These are phyloP conservation scores for Alternaria arborescens DNA, from an alignment of 2,329 filamentous ascomycete genomes.

Conservation along the genomic window DNA sequence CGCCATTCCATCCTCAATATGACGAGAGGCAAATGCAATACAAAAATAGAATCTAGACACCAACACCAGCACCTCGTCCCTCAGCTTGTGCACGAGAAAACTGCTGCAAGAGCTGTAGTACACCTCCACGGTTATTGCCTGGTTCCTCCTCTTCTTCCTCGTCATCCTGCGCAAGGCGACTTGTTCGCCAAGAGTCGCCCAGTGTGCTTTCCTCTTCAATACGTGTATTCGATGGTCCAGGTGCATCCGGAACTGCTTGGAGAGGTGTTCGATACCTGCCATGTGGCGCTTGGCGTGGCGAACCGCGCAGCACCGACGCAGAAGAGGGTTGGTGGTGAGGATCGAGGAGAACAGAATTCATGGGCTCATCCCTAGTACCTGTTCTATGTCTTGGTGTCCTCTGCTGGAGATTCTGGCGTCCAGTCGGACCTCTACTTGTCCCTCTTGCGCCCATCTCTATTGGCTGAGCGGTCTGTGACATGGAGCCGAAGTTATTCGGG, in stretches of 20 bases:
- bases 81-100: conserved; percentile 70
- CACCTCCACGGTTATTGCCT: conserved; percentile 61
- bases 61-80: conserved; percentile 52
- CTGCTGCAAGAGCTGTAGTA: conserved; percentile 72
- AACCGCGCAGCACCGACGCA: conserved; percentile 55
- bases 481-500: conserved; percentile 66
- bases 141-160: conserved; percentile 58
- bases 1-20: conserved; percentile 1
- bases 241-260: conserved; percentile 30
- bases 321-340: conserved; percentile 75
- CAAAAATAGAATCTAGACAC: conserved; percentile 29
- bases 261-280: conserved; percentile 52
- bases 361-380: conserved; percentile 61
- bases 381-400: conserved; percentile 35
- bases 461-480: conserved; percentile 61
- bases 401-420: conserved; percentile 36
- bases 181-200: conserved; percentile 65
- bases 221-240: conserved; percentile 26
- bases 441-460: conserved; percentile 49
- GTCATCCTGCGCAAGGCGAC: conserved; percentile 54
- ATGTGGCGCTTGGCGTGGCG: conserved; percentile 58
- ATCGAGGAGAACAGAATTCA: conserved; percentile 77
- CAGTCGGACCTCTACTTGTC: conserved; percentile 36
- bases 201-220: conserved; percentile 66
- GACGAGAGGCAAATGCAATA: conserved; percentile 12